A percentile compares a stretch with the other conserved stretches of the same genome.
These are phyloP conservation scores for Aspergillus ellipticus DNA, from an alignment of 495 filamentous ascomycete genomes.

Conservation along the genomic window DNA sequence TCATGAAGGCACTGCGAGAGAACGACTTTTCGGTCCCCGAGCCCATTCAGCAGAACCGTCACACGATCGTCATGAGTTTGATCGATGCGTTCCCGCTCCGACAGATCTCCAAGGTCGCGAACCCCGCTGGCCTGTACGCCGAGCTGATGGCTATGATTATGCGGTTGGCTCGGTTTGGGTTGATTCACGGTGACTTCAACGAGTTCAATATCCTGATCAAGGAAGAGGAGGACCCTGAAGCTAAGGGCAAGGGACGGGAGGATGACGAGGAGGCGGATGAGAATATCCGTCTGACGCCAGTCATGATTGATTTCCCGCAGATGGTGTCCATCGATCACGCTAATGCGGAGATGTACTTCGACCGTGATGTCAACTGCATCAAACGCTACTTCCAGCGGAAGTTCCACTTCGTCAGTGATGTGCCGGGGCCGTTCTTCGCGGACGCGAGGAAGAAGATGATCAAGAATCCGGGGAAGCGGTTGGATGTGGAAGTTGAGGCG, in stretches of 20 bases:
- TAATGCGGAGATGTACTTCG: conserved; percentile 93
- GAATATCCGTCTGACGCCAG: conserved; percentile 49
- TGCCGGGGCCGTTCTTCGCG: conserved; percentile 76
- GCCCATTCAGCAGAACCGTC: conserved; percentile 79
- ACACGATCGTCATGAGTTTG: conserved; percentile 92
- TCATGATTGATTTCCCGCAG: conserved; percentile 97
- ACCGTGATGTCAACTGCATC: conserved; percentile 90
- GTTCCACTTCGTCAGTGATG: conserved; percentile 80
- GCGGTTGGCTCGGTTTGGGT: conserved; percentile 74
- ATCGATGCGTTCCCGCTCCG: conserved; percentile 86
- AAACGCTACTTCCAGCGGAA: conserved; percentile 87
- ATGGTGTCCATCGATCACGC: conserved; percentile 93
- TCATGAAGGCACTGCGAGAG: conserved; percentile 80
- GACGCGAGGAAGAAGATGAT: conserved; percentile 76
- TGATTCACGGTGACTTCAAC: conserved; percentile 99
- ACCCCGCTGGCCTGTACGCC: conserved; percentile 77
- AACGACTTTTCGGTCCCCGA: conserved; percentile 87
- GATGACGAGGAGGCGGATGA: conserved; percentile 25
- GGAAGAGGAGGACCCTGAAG: conserved; percentile 52
- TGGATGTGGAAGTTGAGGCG: conserved; percentile 88
- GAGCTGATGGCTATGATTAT: conserved; percentile 86
- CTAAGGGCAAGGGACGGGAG: conserved; percentile 32
- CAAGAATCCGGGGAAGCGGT: conserved; percentile 58
- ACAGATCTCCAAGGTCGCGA: conserved; percentile 72
- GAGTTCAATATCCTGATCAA: conserved; percentile 97